phyloP scores from a whole-genome alignment of 495 filamentous ascomycete genomes.

The Hapsidospora chrysogenum region DNA sequence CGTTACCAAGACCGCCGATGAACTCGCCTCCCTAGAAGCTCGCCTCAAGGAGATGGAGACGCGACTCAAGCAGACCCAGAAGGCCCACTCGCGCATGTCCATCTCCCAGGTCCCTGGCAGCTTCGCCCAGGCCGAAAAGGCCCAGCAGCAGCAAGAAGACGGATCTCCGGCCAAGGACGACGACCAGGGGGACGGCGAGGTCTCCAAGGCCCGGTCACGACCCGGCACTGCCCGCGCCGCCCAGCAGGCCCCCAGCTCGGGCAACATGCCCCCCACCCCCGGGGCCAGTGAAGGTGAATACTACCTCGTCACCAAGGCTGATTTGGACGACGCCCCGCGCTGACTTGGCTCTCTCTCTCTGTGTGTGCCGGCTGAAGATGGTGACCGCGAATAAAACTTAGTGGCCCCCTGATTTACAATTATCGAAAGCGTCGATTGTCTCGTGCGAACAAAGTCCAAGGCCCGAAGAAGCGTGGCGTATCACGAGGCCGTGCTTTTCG shows the following conservation, averaged over 20 bases:
- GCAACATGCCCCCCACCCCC: slow-evolving; percentile 36
- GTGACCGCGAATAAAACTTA: slow-evolving; percentile 19
- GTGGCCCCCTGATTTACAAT: background rate
- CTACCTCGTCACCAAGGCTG: slow-evolving; percentile 15
- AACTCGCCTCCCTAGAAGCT: slow-evolving; percentile 73
- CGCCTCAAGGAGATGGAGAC: slow-evolving; percentile 73
- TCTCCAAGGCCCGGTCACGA: slow-evolving; percentile 14
- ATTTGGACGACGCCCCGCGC: slow-evolving; percentile 8
- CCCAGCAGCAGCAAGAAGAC: slow-evolving; percentile 3
- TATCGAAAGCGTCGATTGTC: too few species aligned
- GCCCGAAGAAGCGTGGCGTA: background rate
- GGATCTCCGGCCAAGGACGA: slow-evolving; percentile 10
- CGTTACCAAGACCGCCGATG: slow-evolving; percentile 55
- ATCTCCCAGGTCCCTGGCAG: background rate
- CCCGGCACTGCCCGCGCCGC: slow-evolving; percentile 24
- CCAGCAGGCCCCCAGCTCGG: slow-evolving; percentile 25
- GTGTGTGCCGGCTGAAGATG: slow-evolving; percentile 16
- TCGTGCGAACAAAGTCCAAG: background rate
- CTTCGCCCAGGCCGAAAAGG: background rate
- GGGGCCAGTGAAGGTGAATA: slow-evolving; percentile 44
- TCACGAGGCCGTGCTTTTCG: too few species aligned
- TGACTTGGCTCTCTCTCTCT: slow-evolving; percentile 15
- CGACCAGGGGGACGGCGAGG: slow-evolving; percentile 7
- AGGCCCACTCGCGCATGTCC: slow-evolving; percentile 5
- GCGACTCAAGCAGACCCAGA: slow-evolving; percentile 38